Conservation (phyloP, 441 rosid genomes). For the Metrosideros polymorpha region DNA sequence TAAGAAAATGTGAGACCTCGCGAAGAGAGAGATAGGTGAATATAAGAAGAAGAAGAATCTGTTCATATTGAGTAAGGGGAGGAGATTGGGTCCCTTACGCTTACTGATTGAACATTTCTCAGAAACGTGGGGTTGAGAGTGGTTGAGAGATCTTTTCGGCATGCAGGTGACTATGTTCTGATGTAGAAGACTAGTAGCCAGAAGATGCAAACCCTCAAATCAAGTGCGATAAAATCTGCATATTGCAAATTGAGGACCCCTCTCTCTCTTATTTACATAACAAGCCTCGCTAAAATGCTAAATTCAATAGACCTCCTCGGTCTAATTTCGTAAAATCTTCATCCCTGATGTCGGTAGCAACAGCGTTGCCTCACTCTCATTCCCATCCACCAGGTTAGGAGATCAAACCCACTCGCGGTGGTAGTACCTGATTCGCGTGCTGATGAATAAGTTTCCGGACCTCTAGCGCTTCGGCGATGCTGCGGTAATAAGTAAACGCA, state of each 20-base stretch:
- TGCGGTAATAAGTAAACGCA: neutral
- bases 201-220: neutral
- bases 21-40: neutral
- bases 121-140: neutral
- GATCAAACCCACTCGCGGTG: too few species aligned
- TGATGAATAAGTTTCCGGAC: neutral
- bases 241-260: neutral
- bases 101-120: constrained; percentile 11
- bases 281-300: neutral
- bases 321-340: neutral
- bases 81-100: neutral
- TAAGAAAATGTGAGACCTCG: neutral
- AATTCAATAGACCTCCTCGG: neutral
- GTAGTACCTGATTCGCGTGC: neutral
- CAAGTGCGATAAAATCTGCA: neutral
- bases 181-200: neutral
- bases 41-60: neutral
- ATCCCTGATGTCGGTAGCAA: too few species aligned
- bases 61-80: neutral
- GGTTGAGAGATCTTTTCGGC: neutral
- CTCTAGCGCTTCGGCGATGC: neutral
- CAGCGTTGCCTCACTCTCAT: too few species aligned
- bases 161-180: neutral
- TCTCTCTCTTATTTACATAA: neutral
- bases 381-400: too few species aligned